Percentiles rank a stretch among this genome's conserved stretches.
phyloP scores from a whole-genome alignment of 805 yeast species.

The Saccharomyces paradoxus region DNA sequence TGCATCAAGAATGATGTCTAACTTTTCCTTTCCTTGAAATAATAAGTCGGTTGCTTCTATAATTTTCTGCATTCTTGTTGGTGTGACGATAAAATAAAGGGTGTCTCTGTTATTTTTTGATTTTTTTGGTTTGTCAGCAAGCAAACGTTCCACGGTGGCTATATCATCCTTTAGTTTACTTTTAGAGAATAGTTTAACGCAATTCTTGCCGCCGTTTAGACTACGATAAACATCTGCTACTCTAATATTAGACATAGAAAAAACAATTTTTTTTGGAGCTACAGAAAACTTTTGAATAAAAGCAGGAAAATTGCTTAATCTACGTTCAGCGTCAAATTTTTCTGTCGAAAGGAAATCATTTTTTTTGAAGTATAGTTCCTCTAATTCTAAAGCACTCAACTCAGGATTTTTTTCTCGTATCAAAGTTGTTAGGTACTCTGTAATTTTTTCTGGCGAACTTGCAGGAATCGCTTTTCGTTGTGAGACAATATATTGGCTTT shows the following conservation, averaged over 20 bases:
- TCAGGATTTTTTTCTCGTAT: slow-evolving; percentile 56
- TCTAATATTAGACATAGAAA: slow-evolving; percentile 72
- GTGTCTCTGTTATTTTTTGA: slow-evolving; percentile 13
- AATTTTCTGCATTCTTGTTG: slow-evolving; percentile 26
- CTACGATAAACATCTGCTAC: slow-evolving; percentile 80
- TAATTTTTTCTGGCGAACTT: slow-evolving; percentile 50
- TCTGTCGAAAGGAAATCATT: slow-evolving; percentile 54
- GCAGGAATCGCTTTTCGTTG: slow-evolving; percentile 49
- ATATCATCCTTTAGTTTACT: slow-evolving; percentile 60
- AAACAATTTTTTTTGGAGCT: slow-evolving; percentile 38
- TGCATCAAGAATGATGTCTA: slow-evolving; percentile 30
- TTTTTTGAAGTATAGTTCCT: slow-evolving; percentile 54
- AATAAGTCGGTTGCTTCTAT: slow-evolving; percentile 20
- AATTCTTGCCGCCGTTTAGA: slow-evolving; percentile 42
- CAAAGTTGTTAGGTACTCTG: slow-evolving; percentile 57
- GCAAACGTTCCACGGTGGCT: slow-evolving; percentile 16
- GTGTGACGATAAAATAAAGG: slow-evolving; percentile 26
- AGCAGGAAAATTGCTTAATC: slow-evolving; percentile 44
- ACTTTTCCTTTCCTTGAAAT: slow-evolving; percentile 29
- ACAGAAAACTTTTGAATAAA: slow-evolving; percentile 48
- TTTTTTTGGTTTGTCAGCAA: slow-evolving; percentile 8
- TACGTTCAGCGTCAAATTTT: slow-evolving; percentile 44
- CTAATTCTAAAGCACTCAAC: slow-evolving; percentile 65
- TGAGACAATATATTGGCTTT: slow-evolving; percentile 55
- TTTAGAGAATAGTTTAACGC: slow-evolving; percentile 67